Base-by-base conservation (phyloP, 2,329 filamentous ascomycete species). In the Hypoxylon sp. region DNA sequence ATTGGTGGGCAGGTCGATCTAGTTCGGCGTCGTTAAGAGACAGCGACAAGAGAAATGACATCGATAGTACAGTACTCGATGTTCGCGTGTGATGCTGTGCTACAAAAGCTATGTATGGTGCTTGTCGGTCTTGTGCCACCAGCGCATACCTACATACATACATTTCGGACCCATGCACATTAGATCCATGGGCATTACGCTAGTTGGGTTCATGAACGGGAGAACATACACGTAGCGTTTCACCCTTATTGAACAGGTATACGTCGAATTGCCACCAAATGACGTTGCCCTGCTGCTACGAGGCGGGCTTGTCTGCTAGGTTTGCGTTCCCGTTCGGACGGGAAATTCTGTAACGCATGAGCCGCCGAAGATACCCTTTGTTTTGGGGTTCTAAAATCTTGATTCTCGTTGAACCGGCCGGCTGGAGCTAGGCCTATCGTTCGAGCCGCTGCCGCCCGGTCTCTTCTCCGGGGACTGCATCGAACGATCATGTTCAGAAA, bases 61-160 rank as follows among this genome's bases (percentile, higher is more conserved):
- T 46, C 23, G 32, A 41, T 46, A 21, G 30, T 51, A 51, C 40
- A 38, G n/a, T 44, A 15, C 9, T 45, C 32, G 13, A 38, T 48
- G 36, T 27, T 61, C 56, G 56, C 59, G 55, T 61, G 45, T 40
- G 51, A 52, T 45, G 59, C 31, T 42, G 59, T 61, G 59, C 37
- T 48, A 61, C 56, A 26, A 31, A 57, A 38, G 48, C 46, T 41
- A 36, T 47, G 21, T 9, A 9, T 9, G 38, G 36, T 54, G 55
- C 37, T 51, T 40, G 40, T 44, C 27, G 51, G 20, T 30, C 49
- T 46, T 45, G 55, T 59, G 36, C 42, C 41, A 55, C 58, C 47
- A 43, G 37, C 55, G 49, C 44, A 49, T 48, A 55, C 54, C 50
- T n/a, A n/a, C n/a, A n/a, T n/a, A n/a, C n/a, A n/a, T n/a, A n/a